A percentile compares a stretch with the other conserved stretches of the same genome.
phyloP scores from a whole-genome alignment of 495 filamentous ascomycete species.

The Tuber melanosporum region DNA sequence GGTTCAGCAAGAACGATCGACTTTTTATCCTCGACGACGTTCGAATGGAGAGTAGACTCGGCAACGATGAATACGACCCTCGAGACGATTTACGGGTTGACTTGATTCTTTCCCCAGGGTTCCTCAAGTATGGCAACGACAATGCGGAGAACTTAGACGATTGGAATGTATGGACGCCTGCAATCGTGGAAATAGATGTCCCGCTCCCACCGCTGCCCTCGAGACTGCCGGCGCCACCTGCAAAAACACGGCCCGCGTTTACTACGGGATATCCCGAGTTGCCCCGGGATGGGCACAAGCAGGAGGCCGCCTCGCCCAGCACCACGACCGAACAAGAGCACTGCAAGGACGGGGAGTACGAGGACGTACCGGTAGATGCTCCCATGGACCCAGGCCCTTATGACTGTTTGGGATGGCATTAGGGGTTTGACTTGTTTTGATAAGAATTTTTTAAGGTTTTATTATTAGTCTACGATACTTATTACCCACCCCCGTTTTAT shows the following conservation, averaged over 20 bases:
- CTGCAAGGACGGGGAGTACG: not conserved
- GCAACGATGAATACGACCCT: constrained; percentile 11
- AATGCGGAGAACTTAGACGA: constrained; percentile 17
- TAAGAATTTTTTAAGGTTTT: not conserved
- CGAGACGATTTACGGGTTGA: constrained; percentile 1
- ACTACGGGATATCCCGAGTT: not conserved
- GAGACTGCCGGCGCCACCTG: not conserved
- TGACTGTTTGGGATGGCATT: no score
- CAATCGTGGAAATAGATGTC: constrained; percentile 12
- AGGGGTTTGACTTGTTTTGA: not conserved
- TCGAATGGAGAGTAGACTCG: constrained; percentile 14
- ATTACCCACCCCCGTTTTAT: not conserved
- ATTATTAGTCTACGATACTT: not conserved
- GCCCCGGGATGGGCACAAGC: not conserved
- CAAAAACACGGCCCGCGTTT: not conserved
- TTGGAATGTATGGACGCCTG: constrained; percentile 18
- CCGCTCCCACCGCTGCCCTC: not conserved
- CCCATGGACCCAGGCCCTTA: no score
- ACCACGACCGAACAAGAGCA: not conserved
- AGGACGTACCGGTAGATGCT: not conserved
- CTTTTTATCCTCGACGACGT: constrained; percentile 6
- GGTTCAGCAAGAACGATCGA: constrained; percentile 8
- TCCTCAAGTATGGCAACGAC: constrained; percentile 28
- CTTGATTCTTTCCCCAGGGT: constrained; percentile 19
- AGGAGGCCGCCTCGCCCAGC: not conserved